Evolutionary conservation across 1,284 basidiomycete genomes (phyloP).

Genomic region (Chiua sp.): DNA sequence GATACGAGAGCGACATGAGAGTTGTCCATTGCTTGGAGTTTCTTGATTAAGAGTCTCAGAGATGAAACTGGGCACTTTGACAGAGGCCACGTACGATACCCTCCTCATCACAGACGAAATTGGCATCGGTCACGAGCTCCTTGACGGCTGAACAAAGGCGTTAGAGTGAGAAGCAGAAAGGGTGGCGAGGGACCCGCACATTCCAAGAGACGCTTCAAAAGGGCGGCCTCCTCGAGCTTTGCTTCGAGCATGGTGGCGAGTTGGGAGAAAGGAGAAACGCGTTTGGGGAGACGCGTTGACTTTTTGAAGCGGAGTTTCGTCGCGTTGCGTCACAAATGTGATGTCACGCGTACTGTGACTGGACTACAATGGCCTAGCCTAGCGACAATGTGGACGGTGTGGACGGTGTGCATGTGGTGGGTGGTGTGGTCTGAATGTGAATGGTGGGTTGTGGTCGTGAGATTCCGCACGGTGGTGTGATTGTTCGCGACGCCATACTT

Average conservation of each 20-base stretch:
- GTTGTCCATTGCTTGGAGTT: constrained; percentile 99
- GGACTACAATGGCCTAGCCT: too few relatives aligned
- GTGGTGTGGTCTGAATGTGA: constrained; percentile 7
- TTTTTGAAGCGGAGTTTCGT: constrained; percentile 41
- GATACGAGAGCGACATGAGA: constrained; percentile 98
- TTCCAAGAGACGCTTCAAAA: constrained; percentile 88
- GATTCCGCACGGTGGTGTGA: not conserved
- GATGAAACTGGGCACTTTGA: not conserved
- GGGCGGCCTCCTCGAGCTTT: constrained; percentile 81
- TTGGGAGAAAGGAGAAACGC: constrained; percentile 20
- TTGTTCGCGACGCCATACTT: not conserved
- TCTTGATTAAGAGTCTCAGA: constrained; percentile 42
- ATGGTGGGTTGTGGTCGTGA: constrained; percentile 6
- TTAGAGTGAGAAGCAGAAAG: not conserved
- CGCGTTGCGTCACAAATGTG: constrained; percentile 37
- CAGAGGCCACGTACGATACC: constrained; percentile 74
- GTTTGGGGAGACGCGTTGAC: constrained; percentile 27
- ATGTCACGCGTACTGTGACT: constrained; percentile 30
- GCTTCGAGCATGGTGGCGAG: constrained; percentile 83
- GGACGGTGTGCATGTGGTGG: not conserved
- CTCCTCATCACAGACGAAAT: constrained; percentile 98
- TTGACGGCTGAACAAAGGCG: constrained; percentile 77
- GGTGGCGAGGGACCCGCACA: constrained; percentile 51
- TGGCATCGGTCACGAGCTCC: constrained; percentile 97
- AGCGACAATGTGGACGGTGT: not conserved